Conservation (phyloP, 1,284 basidiomycete species). For the Marasmius fiardii region DNA sequence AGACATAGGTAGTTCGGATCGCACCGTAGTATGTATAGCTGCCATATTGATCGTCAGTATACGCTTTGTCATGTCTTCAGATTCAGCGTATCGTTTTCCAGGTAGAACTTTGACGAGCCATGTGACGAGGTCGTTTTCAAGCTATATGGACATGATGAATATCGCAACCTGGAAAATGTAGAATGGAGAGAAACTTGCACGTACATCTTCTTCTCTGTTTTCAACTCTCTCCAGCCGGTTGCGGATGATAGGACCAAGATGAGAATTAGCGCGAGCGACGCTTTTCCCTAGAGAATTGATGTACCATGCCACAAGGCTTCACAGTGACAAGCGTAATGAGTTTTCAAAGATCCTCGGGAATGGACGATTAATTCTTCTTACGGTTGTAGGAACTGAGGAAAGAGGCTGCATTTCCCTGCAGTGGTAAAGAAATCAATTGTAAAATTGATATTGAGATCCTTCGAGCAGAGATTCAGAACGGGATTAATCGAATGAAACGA, state of each 20-base stretch:
- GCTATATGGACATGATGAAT: neutral
- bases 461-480: neutral
- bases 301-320: neutral
- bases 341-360: neutral
- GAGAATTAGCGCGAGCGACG: neutral
- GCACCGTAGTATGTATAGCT: conserved; percentile 25
- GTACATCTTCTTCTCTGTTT: neutral
- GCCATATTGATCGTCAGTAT: conserved; percentile 23
- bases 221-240: neutral
- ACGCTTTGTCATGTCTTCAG: conserved; percentile 13
- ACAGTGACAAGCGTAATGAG: neutral
- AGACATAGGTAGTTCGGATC: conserved; percentile 11
- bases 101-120: neutral
- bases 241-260: neutral
- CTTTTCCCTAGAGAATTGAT: neutral
- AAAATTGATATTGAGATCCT: conserved; percentile 28
- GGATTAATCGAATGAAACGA: neutral
- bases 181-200: neutral
- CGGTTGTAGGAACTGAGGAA: conserved; percentile 37
- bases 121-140: neutral
- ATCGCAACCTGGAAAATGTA: neutral
- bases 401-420: conserved; percentile 28
- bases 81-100: neutral
- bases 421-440: conserved; percentile 27
- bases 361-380: conserved; percentile 21